A percentile compares a stretch with the other conserved stretches of the same genome.
Conservation (phyloP, 306 rosid genomes). For the Fagus sylvatica region DNA sequence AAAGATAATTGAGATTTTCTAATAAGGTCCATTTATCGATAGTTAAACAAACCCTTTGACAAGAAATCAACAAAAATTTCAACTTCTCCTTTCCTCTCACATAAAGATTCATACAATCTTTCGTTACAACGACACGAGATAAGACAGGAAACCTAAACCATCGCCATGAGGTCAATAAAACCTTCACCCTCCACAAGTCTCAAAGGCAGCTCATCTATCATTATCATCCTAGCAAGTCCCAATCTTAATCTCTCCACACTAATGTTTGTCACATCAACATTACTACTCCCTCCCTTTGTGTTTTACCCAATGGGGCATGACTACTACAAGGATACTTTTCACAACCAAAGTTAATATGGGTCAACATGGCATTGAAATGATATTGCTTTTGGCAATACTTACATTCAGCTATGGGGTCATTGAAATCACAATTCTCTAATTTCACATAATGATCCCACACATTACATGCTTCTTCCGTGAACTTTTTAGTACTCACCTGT, state of each 20-base stretch:
- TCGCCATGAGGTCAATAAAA: background rate
- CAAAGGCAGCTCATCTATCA: background rate
- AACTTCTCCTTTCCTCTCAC: background rate
- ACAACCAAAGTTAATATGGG: no score
- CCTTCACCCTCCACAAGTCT: slow-evolving; percentile 4
- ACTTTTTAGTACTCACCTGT: no score
- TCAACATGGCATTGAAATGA: no score
- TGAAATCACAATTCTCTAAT: no score
- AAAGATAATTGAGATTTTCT: background rate
- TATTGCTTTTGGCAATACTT: no score
- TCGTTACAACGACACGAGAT: background rate
- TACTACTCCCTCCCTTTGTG: no score
- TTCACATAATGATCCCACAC: no score
- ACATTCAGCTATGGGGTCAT: no score
- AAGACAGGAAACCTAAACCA: background rate
- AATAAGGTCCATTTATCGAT: background rate
- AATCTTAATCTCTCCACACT: background rate
- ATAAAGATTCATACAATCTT: background rate
- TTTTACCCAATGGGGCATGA: no score
- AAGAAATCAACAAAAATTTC: background rate
- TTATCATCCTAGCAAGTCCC: background rate
- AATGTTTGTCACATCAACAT: no score
- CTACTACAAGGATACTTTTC: no score
- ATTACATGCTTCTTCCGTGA: no score
- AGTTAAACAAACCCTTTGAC: background rate